Evolutionary conservation across 169 alveolate species (phyloP).

Genomic region (Plasmodium inui): DNA sequence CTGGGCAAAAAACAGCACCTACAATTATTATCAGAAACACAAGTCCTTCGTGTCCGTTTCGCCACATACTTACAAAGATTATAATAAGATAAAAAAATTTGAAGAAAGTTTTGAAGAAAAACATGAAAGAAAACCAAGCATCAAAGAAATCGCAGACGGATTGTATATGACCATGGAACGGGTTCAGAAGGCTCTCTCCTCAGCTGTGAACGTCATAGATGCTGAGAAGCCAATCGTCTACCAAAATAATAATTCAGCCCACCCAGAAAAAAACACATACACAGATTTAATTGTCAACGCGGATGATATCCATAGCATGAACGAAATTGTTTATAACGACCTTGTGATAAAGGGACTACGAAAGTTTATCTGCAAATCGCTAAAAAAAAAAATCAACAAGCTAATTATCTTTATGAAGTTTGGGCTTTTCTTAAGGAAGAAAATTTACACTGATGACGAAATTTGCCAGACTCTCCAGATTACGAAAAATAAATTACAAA

Average conservation of each 20-base stretch:
- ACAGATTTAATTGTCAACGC: slow-evolving; percentile 72
- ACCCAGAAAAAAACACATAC: slow-evolving; percentile 71
- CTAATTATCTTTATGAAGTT: slow-evolving; percentile 73
- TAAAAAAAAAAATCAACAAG: slow-evolving; percentile 59
- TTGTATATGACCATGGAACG: slow-evolving; percentile 29
- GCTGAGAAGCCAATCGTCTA: slow-evolving; percentile 68
- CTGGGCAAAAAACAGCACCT: slow-evolving; percentile 75
- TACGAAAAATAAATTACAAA: slow-evolving; percentile 40
- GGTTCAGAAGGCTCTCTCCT: slow-evolving; percentile 38
- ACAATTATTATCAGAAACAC: slow-evolving; percentile 72
- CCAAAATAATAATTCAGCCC: slow-evolving; percentile 37
- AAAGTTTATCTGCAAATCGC: slow-evolving; percentile 51
- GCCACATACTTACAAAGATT: slow-evolving; percentile 61
- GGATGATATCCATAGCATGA: slow-evolving; percentile 73
- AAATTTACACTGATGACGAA: slow-evolving; percentile 52
- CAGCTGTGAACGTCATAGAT: slow-evolving; percentile 47
- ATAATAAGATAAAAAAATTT: slow-evolving; percentile 49
- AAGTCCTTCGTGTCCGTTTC: slow-evolving; percentile 66
- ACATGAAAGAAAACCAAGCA: slow-evolving; percentile 57
- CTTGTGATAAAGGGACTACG: slow-evolving; percentile 61
- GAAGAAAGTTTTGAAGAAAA: slow-evolving; percentile 62
- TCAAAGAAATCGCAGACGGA: slow-evolving; percentile 62
- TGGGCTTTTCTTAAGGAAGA: slow-evolving; percentile 54
- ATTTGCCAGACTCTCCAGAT: slow-evolving; percentile 41
- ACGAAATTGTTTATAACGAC: slow-evolving; percentile 66